Evolutionary conservation across 2,329 filamentous ascomycete genomes (phyloP).

Genomic region (Coniochaeta prunicola): DNA sequence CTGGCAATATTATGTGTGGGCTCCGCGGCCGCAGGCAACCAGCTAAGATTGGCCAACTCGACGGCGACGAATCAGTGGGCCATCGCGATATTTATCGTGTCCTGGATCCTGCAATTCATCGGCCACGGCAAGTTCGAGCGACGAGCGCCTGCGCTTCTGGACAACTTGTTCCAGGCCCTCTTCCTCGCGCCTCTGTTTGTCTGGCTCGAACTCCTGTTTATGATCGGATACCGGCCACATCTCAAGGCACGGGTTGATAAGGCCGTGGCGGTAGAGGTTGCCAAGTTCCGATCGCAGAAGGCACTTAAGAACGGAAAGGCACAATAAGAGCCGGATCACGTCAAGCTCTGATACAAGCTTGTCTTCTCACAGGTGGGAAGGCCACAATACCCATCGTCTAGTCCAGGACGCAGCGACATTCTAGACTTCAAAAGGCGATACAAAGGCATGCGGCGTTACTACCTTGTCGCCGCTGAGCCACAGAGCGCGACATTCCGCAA

Average conservation of each 20-base stretch:
- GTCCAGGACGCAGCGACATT: neutral
- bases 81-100: constrained; percentile 60
- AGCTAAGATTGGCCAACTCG: constrained; percentile 55
- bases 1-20: constrained; percentile 70
- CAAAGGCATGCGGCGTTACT: neutral
- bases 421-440: neutral
- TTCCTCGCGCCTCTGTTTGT: constrained; percentile 95
- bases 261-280: constrained; percentile 67
- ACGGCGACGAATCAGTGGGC: constrained; percentile 47
- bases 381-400: neutral
- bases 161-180: constrained; percentile 86
- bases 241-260: constrained; percentile 74
- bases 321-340: constrained; percentile 20
- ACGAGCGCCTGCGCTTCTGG: constrained; percentile 78
- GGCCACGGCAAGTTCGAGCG: constrained; percentile 88
- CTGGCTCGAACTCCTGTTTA: constrained; percentile 91
- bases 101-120: constrained; percentile 85
- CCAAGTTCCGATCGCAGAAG: constrained; percentile 61
- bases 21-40: constrained; percentile 68
- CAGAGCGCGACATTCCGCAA: neutral
- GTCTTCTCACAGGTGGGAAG: neutral
- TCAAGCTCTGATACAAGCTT: neutral
- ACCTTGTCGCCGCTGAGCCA: neutral
- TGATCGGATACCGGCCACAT: constrained; percentile 81
- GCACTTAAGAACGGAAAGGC: constrained; percentile 41